Base-by-base conservation (phyloP, 2,329 filamentous ascomycete genomes). In the Cladosporium velox region DNA sequence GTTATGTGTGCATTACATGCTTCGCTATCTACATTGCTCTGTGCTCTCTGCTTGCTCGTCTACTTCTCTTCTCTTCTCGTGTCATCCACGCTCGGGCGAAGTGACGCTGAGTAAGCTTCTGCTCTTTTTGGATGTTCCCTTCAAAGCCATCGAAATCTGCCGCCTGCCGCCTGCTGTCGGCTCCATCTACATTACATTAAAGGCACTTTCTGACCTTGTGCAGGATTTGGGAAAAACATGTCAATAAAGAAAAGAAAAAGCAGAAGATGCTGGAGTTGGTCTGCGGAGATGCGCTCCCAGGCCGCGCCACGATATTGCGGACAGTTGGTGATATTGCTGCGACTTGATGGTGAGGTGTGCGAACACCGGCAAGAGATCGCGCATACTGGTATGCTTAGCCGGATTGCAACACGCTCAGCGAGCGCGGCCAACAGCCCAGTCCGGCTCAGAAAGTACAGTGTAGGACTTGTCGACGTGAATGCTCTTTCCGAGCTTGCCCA, bases 391-490 rank as follows among this genome's bases (percentile, higher is more conserved):
- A 11, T 18, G 41, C 28, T 12, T 30, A 54, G 49, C 26, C 21
- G 11, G 55, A 35, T 32, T 1, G n/a, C 18, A 21, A 34, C 18
- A 15, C 24, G 24, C 10, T 64, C 52, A 64, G 38, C 35, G 51
- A 64, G 62, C 62, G 38, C 38, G 52, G 10, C 62, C 62, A 26
- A 59, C 55, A 24, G 21, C 28, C 55, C 55, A 59, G 26, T 66
- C 59, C 52, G 59, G 65, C 41, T 62, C 54, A 30, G 65, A 66
- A 18, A 62, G 63, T 1, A 67, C 63, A 59, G 66, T 72, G 60
- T 70, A 72, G 18, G 70, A 67, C 18, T 70, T 66, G 58, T 71
- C 68, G 49, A 72, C 67, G 24, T 70, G 66, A 64, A 73, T 72
- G 34, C 66, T 63, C 26, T 59, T 62, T 21, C 69, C 69, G 24